These are phyloP conservation scores for Olyra latifolia DNA, from an alignment of 176 grass and related monocot genomes.

Conservation along the genomic window DNA sequence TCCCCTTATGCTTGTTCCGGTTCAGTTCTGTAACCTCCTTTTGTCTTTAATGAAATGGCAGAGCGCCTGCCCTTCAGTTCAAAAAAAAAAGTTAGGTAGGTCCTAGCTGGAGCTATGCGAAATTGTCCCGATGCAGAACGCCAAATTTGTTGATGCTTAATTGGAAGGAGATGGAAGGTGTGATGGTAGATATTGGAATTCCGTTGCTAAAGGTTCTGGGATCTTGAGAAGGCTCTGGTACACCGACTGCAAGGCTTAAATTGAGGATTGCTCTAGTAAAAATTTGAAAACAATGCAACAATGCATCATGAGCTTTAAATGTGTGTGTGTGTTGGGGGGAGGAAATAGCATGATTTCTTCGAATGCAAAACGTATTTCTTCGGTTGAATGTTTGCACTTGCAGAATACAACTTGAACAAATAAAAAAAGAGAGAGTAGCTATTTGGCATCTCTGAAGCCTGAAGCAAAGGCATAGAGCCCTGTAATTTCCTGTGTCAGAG, in stretches of 20 bases:
- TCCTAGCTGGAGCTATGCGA: background rate
- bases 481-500: background rate
- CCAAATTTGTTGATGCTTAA: background rate
- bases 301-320: too few species aligned
- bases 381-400: background rate
- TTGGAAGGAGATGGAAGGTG: background rate
- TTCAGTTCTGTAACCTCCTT: too few species aligned
- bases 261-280: background rate
- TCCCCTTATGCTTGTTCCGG: too few species aligned
- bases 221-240: background rate
- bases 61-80: too few species aligned
- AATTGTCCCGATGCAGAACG: background rate
- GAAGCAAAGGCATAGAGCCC: background rate
- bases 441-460: background rate
- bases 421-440: background rate
- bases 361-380: background rate
- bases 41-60: too few species aligned
- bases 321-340: too few species aligned
- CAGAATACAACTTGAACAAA: background rate
- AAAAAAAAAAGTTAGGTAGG: background rate
- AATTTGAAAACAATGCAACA: too few species aligned
- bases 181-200: background rate
- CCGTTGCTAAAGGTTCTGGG: background rate
- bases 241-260: background rate
- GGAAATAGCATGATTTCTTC: background rate